A percentile compares a stretch with the other conserved stretches of the same genome.
phyloP scores from a whole-genome alignment of 208 protist species.

The Acanthamoeba lugdunensis region DNA sequence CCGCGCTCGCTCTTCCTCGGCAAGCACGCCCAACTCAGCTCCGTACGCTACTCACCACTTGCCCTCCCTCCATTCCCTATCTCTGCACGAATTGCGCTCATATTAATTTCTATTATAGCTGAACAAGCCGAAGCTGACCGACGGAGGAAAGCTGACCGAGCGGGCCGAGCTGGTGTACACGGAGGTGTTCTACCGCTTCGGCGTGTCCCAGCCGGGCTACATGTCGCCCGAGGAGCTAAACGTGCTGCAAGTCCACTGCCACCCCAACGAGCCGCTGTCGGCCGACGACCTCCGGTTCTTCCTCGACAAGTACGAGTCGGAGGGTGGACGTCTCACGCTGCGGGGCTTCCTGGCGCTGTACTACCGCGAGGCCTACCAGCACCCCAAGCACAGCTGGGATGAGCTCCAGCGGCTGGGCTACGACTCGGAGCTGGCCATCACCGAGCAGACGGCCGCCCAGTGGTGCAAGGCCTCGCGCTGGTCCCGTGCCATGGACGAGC shows the following conservation, averaged over 20 bases:
- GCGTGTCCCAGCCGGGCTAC: conserved; percentile 48
- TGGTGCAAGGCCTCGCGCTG: conserved; percentile 54
- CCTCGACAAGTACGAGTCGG: conserved; percentile 24
- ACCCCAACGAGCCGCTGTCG: conserved; percentile 47
- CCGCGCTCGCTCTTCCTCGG: conserved; percentile 37
- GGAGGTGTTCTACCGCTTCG: conserved; percentile 58
- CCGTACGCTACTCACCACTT: not conserved
- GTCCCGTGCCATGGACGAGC: conserved; percentile 48
- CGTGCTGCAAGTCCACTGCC: conserved; percentile 66
- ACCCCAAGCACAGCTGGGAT: conserved; percentile 66
- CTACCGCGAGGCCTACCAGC: conserved; percentile 50
- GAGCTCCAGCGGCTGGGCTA: conserved; percentile 47
- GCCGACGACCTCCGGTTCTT: conserved; percentile 41
- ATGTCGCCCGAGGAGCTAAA: conserved; percentile 59
- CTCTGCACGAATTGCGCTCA: no score
- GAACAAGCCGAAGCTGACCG: conserved; percentile 47
- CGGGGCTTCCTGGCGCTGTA: conserved; percentile 48
- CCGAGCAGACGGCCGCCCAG: not conserved
- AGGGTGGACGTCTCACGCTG: conserved; percentile 41
- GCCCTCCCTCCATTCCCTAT: not conserved
- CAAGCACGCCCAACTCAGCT: conserved; percentile 20
- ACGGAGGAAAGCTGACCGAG: conserved; percentile 15
- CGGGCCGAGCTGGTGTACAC: conserved; percentile 46
- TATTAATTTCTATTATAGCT: not conserved
- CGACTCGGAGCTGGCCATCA: conserved; percentile 55